Conservation (phyloP, 192 early-diverging fungal genomes). For the Coemansia sp. region DNA sequence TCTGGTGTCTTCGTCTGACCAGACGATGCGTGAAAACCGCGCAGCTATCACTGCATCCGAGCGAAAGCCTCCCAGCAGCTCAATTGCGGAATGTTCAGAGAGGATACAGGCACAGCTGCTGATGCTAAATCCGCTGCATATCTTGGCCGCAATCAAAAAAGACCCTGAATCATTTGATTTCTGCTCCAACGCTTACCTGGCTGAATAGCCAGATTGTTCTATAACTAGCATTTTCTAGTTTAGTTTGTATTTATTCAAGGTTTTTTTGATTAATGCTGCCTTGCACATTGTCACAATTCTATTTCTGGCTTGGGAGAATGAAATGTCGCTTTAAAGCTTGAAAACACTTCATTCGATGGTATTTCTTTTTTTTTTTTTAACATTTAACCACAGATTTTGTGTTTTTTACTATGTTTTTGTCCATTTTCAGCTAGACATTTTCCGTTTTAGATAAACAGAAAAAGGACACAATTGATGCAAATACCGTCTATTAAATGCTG, state of each 20-base stretch:
- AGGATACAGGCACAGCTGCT: slow-evolving; percentile 14
- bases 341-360: too few relatives aligned
- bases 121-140: slow-evolving; percentile 48
- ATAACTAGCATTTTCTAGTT: too few relatives aligned
- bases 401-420: slow-evolving; percentile 3
- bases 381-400: neutral
- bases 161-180: slow-evolving; percentile 42
- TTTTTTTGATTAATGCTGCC: too few relatives aligned
- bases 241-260: too few relatives aligned
- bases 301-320: too few relatives aligned
- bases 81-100: too few relatives aligned
- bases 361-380: too few relatives aligned
- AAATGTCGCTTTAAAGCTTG: too few relatives aligned
- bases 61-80: neutral
- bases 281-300: too few relatives aligned
- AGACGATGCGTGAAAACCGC: slow-evolving; percentile 31
- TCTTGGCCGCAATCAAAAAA: slow-evolving; percentile 37
- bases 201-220: slow-evolving; percentile 6
- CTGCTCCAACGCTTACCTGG: slow-evolving; percentile 44
- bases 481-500: neutral
- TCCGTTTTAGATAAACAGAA: neutral
- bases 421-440: slow-evolving; percentile 8
- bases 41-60: slow-evolving; percentile 4
- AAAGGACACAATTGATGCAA: neutral
- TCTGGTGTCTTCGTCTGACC: slow-evolving; percentile 29